Evolutionary conservation across 768 basidiomycete species (phyloP).

Genomic region (Hygrophorus russula): DNA sequence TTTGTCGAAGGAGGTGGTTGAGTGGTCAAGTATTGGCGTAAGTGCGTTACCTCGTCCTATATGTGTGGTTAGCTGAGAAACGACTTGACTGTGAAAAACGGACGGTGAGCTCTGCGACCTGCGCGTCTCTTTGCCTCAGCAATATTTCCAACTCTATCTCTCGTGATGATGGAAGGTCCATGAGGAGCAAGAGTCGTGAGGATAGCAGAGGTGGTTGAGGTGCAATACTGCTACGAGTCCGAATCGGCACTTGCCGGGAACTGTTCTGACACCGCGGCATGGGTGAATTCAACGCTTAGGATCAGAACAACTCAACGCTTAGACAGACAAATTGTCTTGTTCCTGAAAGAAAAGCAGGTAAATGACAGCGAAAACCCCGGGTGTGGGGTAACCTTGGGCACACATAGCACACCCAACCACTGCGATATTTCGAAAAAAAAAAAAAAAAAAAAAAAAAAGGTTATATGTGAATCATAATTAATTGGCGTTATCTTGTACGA

Average conservation of each 20-base stretch:
- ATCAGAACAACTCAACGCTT: too few relatives aligned
- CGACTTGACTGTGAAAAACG: constrained; percentile 17
- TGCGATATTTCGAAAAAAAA: too few relatives aligned
- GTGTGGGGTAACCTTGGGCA: too few relatives aligned
- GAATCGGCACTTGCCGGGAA: not conserved
- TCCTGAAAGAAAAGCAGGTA: too few relatives aligned
- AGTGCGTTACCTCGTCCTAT: constrained; percentile 63
- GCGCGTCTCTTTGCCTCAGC: constrained; percentile 63
- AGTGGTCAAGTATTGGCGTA: constrained; percentile 52
- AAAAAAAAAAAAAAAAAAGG: too few relatives aligned
- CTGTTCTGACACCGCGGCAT: too few relatives aligned
- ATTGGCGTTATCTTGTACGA: too few relatives aligned
- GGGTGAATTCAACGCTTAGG: too few relatives aligned
- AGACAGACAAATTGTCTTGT: too few relatives aligned
- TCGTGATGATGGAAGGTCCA: constrained; percentile 64
- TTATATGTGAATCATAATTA: too few relatives aligned
- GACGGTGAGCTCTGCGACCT: constrained; percentile 64
- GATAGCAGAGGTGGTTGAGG: not conserved
- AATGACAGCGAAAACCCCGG: too few relatives aligned
- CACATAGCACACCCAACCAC: too few relatives aligned
- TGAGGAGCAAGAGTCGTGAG: constrained; percentile 15
- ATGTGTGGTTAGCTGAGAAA: constrained; percentile 11
- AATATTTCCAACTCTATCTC: constrained; percentile 76
- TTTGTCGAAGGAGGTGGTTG: constrained; percentile 50
- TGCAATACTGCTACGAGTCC: not conserved